Evolutionary conservation across 1,284 basidiomycete species (phyloP).

Genomic region (Austropuccinia psidii): DNA sequence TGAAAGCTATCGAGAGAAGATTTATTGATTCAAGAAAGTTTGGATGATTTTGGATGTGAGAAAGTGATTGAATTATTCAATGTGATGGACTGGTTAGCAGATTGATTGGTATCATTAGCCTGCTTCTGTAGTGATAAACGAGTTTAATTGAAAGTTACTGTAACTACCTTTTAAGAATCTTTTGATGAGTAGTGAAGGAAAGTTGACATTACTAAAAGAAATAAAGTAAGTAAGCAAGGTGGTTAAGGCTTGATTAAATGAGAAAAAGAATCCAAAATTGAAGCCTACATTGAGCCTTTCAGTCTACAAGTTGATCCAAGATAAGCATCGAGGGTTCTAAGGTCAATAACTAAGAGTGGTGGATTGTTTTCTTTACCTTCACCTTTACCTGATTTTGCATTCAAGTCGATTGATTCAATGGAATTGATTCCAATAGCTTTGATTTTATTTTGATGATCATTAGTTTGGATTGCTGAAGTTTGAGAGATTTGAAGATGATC

Average conservation of each 20-base stretch:
- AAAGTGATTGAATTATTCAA: no score
- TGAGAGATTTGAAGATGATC: no score
- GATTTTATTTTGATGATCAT: no score
- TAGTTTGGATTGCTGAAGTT: no score
- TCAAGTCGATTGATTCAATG: neutral
- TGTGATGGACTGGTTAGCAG: no score
- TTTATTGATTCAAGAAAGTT: no score
- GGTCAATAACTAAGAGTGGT: conserved; percentile 22
- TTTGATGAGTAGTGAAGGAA: conserved; percentile 43
- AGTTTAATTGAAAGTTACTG: conserved; percentile 39
- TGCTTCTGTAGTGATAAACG: conserved; percentile 42
- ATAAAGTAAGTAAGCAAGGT: neutral
- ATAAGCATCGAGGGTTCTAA: conserved; percentile 14
- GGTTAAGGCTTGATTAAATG: neutral
- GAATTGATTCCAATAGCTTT: conserved; percentile 11
- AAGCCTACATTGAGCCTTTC: conserved; percentile 29
- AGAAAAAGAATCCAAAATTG: neutral
- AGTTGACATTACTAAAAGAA: conserved; percentile 39
- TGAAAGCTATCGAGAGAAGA: no score
- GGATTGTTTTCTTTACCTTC: no score
- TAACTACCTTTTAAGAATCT: conserved; percentile 40
- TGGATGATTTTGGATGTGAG: no score
- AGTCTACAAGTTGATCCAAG: conserved; percentile 23
- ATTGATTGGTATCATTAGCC: conserved; percentile 39
- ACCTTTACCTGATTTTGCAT: neutral